A percentile compares a stretch with the other conserved stretches of the same genome.
These are phyloP conservation scores for Datura wrightii DNA, from an alignment of 257 asterid genomes.

Conservation along the genomic window DNA sequence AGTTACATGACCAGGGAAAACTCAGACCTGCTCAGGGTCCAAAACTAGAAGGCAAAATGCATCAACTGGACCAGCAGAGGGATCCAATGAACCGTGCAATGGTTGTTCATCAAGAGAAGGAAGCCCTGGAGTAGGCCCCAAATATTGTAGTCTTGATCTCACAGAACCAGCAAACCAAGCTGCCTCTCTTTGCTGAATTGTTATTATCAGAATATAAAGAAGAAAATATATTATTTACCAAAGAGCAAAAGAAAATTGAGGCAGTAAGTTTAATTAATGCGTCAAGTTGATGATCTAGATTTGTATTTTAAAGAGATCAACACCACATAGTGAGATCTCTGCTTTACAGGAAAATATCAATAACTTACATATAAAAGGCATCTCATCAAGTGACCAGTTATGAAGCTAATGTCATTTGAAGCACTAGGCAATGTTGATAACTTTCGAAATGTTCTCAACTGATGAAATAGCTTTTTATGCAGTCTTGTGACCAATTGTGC, in stretches of 20 bases:
- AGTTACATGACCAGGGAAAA: slow-evolving; percentile 23
- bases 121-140: slow-evolving; percentile 68
- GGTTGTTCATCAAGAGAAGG: slow-evolving; percentile 55
- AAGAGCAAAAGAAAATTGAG: not conserved
- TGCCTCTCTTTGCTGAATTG: slow-evolving; percentile 76
- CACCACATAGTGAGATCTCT: not conserved
- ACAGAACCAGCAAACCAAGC: slow-evolving; percentile 85
- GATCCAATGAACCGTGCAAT: slow-evolving; percentile 52
- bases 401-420: not conserved
- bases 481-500: not conserved
- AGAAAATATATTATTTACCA: not conserved
- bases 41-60: slow-evolving; percentile 76
- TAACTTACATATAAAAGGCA: not conserved
- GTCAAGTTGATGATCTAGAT: not conserved
- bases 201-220: slow-evolving; percentile 16
- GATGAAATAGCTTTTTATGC: not conserved
- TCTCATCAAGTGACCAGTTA: not conserved
- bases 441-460: not conserved
- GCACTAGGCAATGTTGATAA: not conserved
- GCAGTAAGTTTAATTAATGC: not conserved
- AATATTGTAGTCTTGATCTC: slow-evolving; percentile 80
- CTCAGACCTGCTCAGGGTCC: slow-evolving; percentile 79
- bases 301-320: not conserved
- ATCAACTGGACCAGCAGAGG: slow-evolving; percentile 69
- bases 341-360: not conserved